A percentile compares a stretch with the other conserved stretches of the same genome.
phyloP scores from a whole-genome alignment of 1,284 basidiomycete genomes.

The Marasmius oreades region DNA sequence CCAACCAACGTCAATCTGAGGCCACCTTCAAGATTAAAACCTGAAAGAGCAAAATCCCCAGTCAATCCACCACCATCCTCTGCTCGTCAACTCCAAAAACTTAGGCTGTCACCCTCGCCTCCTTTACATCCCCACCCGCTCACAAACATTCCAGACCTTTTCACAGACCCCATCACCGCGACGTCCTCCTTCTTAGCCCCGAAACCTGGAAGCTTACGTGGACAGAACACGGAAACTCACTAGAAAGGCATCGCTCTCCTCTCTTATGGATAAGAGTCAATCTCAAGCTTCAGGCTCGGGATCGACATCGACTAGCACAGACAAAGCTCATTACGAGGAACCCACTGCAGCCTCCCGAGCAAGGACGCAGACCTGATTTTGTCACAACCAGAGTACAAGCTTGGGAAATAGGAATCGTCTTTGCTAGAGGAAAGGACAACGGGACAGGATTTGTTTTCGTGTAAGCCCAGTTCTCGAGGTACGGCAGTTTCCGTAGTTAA shows the following conservation, averaged over 20 bases:
- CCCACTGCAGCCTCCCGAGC: constrained; percentile 77
- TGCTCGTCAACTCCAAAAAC: constrained; percentile 59
- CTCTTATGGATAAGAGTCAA: constrained; percentile 58
- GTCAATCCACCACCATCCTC: constrained; percentile 63
- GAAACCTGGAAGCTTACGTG: constrained; percentile 69
- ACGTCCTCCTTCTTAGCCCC: too few relatives aligned
- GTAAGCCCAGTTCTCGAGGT: constrained; percentile 79
- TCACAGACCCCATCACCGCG: too few relatives aligned
- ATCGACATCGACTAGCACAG: constrained; percentile 33
- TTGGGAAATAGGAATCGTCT: constrained; percentile 83
- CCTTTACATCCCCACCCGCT: constrained; percentile 50
- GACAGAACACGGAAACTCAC: constrained; percentile 65
- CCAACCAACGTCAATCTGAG: too few relatives aligned
- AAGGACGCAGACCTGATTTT: constrained; percentile 64
- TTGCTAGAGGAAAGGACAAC: constrained; percentile 87
- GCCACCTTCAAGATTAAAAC: constrained; percentile 57
- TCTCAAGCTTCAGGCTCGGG: constrained; percentile 56
- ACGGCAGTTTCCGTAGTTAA: constrained; percentile 78
- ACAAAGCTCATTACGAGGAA: constrained; percentile 58
- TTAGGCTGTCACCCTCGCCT: constrained; percentile 64
- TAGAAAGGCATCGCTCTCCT: constrained; percentile 74
- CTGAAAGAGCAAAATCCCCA: constrained; percentile 68
- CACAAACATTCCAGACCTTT: too few relatives aligned
- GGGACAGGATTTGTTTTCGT: constrained; percentile 69
- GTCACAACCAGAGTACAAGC: too few relatives aligned